Evolutionary conservation across 2,329 filamentous ascomycete genomes (phyloP).

Genomic region (Macrophomina tecta): DNA sequence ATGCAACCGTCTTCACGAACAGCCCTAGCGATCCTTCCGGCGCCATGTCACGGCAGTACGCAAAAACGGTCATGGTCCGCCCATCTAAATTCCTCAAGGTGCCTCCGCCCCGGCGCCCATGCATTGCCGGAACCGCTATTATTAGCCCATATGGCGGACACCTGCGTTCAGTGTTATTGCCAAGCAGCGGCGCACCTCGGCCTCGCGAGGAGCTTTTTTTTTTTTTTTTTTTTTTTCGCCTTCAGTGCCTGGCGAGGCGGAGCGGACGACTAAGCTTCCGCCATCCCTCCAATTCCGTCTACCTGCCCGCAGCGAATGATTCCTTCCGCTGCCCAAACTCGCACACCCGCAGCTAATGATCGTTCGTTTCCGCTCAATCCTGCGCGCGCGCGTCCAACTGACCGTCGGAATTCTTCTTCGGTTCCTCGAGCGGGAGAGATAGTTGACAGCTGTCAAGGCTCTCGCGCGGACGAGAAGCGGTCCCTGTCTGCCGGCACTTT

Average conservation of each 20-base stretch:
- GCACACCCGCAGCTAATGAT: background rate
- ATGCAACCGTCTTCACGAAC: no score
- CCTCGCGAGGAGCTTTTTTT: no score
- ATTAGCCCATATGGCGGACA: background rate
- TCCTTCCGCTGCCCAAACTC: background rate
- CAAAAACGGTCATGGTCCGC: no score
- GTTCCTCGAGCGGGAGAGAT: no score
- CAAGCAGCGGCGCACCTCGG: background rate
- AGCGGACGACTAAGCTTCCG: background rate
- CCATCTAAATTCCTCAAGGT: background rate
- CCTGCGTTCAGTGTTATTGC: background rate
- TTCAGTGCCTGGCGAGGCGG: background rate
- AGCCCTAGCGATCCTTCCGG: no score
- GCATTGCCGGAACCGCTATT: background rate
- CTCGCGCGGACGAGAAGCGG: background rate
- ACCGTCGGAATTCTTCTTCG: background rate
- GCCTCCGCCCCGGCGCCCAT: background rate
- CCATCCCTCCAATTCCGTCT: background rate
- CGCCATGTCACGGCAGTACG: no score
- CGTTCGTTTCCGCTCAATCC: background rate
- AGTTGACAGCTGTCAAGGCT: no score
- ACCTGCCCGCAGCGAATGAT: background rate
- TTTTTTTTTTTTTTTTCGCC: background rate
- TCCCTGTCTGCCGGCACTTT: no score
- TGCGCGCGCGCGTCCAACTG: background rate